Percentiles rank a stretch among this genome's conserved stretches.
These are phyloP conservation scores for Colletotrichum lini DNA, from an alignment of 2,329 filamentous ascomycete genomes.

Conservation along the genomic window DNA sequence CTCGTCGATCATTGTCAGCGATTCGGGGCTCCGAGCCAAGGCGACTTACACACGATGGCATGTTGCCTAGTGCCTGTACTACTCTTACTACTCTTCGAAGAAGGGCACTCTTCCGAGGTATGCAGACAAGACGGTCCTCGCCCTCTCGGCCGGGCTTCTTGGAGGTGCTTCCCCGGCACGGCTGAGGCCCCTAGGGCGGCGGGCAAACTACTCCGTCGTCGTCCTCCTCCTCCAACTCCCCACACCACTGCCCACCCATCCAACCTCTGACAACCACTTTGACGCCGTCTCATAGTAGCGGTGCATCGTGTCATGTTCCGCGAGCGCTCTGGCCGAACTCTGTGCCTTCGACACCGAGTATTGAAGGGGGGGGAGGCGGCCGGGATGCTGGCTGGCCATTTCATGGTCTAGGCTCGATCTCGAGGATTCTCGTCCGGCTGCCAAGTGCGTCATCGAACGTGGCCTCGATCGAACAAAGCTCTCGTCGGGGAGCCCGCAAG, in stretches of 20 bases:
- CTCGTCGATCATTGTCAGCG: too few species aligned
- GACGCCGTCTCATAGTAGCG: constrained; percentile 38
- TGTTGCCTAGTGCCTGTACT: too few species aligned
- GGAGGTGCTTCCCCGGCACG: constrained; percentile 33
- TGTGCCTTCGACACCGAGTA: not conserved
- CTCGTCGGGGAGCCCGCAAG: too few species aligned
- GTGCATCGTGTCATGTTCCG: constrained; percentile 19
- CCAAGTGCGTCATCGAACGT: not conserved
- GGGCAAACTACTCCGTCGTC: constrained; percentile 29
- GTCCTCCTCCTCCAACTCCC: not conserved
- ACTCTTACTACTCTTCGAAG: too few species aligned
- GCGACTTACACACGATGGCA: too few species aligned
- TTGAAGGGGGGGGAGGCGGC: not conserved
- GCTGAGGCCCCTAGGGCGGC: constrained; percentile 31
- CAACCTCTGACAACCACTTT: constrained; percentile 21
- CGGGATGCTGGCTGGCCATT: not conserved
- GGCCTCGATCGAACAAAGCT: too few species aligned
- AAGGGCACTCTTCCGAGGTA: too few species aligned
- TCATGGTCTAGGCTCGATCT: not conserved
- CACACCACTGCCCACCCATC: constrained; percentile 7
- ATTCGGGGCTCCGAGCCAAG: too few species aligned
- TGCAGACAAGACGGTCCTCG: constrained; percentile 2
- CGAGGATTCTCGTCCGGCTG: not conserved
- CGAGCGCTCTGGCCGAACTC: constrained; percentile 22
- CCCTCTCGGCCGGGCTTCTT: not conserved